Conservation (phyloP, 805 yeast species). For the Candida namnaoensis region DNA sequence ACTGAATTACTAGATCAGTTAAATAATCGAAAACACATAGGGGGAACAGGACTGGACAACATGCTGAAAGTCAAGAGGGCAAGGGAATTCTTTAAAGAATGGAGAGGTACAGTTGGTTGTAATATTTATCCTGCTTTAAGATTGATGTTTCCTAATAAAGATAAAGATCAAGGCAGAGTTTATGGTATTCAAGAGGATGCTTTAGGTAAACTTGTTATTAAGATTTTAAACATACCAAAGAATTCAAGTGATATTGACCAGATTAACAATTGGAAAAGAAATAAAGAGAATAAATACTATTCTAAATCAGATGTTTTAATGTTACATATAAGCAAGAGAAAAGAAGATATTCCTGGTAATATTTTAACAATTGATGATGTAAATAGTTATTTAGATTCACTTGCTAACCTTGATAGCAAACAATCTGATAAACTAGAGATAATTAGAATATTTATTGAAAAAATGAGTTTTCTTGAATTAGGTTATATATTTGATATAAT, state of each 20-base stretch:
- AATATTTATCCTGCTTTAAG: slow-evolving; percentile 63
- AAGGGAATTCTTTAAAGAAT: slow-evolving; percentile 32
- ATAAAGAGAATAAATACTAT: slow-evolving; percentile 15
- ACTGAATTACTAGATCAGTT: slow-evolving; percentile 21
- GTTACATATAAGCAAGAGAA: slow-evolving; percentile 40
- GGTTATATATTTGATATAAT: slow-evolving; percentile 63
- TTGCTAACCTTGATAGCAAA: slow-evolving; percentile 23
- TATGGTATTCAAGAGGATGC: slow-evolving; percentile 59
- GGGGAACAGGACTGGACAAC: slow-evolving; percentile 11
- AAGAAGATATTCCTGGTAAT: slow-evolving; percentile 28
- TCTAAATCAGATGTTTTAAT: slow-evolving; percentile 38
- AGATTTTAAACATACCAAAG: slow-evolving; percentile 49
- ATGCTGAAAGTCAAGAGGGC: slow-evolving; percentile 20
- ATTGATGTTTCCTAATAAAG: slow-evolving; percentile 55
- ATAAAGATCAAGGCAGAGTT: slow-evolving; percentile 47
- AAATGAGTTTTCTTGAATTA: slow-evolving; percentile 53
- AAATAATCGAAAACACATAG: slow-evolving; percentile 13
- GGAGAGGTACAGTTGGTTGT: slow-evolving; percentile 48
- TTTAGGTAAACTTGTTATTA: slow-evolving; percentile 40
- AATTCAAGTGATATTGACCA: slow-evolving; percentile 46
- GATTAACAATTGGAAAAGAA: slow-evolving; percentile 24
- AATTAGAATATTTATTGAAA: slow-evolving; percentile 39
- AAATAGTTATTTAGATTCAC: slow-evolving; percentile 34
- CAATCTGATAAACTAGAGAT: slow-evolving; percentile 32
- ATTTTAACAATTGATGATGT: slow-evolving; percentile 38